Evolutionary conservation across 2,329 filamentous ascomycete genomes (phyloP).

Genomic region (Xylariaceae sp.): DNA sequence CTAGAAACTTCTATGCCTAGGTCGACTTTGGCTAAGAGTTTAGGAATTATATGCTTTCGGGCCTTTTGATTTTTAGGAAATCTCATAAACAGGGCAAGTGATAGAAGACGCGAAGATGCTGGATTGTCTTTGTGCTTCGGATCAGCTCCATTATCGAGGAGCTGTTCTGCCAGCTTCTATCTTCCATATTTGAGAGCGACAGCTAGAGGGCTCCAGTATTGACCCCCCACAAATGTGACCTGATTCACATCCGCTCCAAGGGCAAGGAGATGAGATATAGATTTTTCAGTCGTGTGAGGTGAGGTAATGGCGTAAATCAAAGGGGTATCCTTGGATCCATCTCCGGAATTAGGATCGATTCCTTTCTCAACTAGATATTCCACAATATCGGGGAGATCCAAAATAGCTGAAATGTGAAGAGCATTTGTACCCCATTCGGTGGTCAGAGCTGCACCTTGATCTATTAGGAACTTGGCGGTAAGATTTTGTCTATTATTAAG

Average conservation of each 20-base stretch:
- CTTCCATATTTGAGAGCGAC: neutral
- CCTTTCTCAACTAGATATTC: no score
- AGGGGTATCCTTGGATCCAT: neutral
- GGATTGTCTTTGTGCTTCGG: neutral
- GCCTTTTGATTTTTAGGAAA: neutral
- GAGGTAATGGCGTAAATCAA: neutral
- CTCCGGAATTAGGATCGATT: neutral
- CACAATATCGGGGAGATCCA: no score
- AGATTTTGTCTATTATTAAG: no score
- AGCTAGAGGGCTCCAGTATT: neutral
- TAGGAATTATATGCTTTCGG: neutral
- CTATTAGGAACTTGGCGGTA: no score
- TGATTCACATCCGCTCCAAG: neutral
- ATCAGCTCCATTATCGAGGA: neutral
- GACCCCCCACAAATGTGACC: neutral
- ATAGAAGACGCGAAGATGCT: neutral
- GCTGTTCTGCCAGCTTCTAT: neutral
- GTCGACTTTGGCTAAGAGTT: neutral
- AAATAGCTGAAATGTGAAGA: no score
- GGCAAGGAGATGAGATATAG: neutral
- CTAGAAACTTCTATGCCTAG: neutral
- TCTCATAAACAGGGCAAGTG: neutral
- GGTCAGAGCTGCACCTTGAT: no score
- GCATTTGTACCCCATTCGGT: no score
- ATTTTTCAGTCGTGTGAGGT: neutral